These are phyloP conservation scores for Coriolopsis trogii DNA, from an alignment of 1,284 basidiomycete genomes.

Conservation along the genomic window DNA sequence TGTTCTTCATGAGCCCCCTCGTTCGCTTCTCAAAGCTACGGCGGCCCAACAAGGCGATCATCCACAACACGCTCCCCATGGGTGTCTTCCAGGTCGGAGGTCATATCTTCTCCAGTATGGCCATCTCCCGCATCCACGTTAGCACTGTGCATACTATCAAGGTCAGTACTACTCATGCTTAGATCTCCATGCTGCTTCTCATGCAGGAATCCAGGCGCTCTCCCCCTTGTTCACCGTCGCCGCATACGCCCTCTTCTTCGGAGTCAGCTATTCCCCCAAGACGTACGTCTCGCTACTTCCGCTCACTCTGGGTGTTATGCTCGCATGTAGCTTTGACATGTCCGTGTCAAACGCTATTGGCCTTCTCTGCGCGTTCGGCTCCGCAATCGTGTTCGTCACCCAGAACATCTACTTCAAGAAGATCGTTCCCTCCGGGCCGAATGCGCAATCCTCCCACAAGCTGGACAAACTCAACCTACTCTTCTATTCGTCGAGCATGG, in stretches of 20 bases:
- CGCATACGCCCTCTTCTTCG: slow-evolving; percentile 91
- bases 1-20: slow-evolving; percentile 76
- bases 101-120: slow-evolving; percentile 96
- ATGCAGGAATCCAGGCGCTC: slow-evolving; percentile 65
- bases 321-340: slow-evolving; percentile 93
- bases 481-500: slow-evolving; percentile 93
- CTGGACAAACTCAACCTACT: slow-evolving; percentile 98
- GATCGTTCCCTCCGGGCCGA: slow-evolving; percentile 79
- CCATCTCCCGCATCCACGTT: slow-evolving; percentile 94
- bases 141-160: slow-evolving; percentile 99
- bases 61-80: slow-evolving; percentile 87
- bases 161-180: slow-evolving; percentile 50
- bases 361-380: slow-evolving; percentile 90
- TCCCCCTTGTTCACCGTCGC: slow-evolving; percentile 97
- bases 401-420: slow-evolving; percentile 99
- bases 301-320: slow-evolving; percentile 94
- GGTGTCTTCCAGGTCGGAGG: slow-evolving; percentile 95
- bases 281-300: slow-evolving; percentile 97
- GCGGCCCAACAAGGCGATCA: slow-evolving; percentile 70
- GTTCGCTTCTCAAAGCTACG: slow-evolving; percentile 72
- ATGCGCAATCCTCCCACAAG: slow-evolving; percentile 62
- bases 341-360: slow-evolving; percentile 85
- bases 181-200: not conserved
- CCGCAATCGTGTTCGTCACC: slow-evolving; percentile 94
- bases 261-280: slow-evolving; percentile 88